Evolutionary conservation across 192 early-diverging fungal genomes (phyloP), one percentile per base, ranked within the genome.

Genomic region (Podila clonocystis): DNA sequence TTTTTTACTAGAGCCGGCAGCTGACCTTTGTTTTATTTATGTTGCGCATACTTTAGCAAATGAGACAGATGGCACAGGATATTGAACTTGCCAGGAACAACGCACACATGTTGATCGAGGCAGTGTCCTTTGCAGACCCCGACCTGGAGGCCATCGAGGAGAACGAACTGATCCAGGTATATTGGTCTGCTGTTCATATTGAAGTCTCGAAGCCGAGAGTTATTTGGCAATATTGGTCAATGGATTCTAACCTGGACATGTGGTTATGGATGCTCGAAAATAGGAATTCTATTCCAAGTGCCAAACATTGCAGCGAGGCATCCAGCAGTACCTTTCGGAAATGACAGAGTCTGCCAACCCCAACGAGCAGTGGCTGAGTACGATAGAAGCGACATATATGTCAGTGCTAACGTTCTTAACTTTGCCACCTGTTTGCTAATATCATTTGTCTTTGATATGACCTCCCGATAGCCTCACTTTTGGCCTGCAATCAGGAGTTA

Each of bases 281-380:
- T 82, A 89, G 86, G 87, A 90, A 66, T 90, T 90, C 65, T 83
- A 87, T 61, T 71, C 68, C 28, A 90, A 90, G 63, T 88, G 85
- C 62, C 63, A 83, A 61, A 65, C 67, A 19, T 62, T 84, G 17
- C 85, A 87, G 58, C 75, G 74, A 45, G 73, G 70, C 26, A 73
- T 90, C 58, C 73, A 68, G 55, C 62, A 67, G 26, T 80, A 90
- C 33, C 67, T 85, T n/a, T 75, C 77, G 22, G 83, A 85, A 36
- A 71, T 82, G 67, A 77, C 75, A 48, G 83, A 85, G 58, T 72
- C 77, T 15, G 66, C 77, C 17, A 68, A 55, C 11, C 71, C 71
- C 5, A 67, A 73, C 50, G 83, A 85, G 61, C 78, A 85, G 59
- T 82, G 77, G 77, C 72, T 90, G 58, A 83, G 88, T 89, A 85